Base-by-base conservation (phyloP, 2,329 filamentous ascomycete species). In the Epichloe amarillans region DNA sequence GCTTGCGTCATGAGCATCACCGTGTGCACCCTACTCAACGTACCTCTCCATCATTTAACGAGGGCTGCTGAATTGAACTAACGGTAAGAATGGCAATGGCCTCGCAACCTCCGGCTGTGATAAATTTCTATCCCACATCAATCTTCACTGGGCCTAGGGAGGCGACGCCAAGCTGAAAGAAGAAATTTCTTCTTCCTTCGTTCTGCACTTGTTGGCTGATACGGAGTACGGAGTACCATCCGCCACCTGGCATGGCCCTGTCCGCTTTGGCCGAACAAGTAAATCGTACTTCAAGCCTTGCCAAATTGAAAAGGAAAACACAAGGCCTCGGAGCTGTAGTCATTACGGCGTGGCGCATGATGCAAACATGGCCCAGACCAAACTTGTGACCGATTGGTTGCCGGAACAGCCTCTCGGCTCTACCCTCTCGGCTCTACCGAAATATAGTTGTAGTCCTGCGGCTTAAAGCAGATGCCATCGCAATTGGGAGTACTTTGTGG, bases 391-490 rank as follows among this genome's bases (percentile, higher is more conserved):
- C 11, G 17, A 23, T 19, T 44, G 33, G 33, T 17, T 35, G 14
- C 33, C 15, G 35, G 11, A 44, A 5, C 40, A 33, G 46, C 33
- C 40, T 37, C 38, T 49, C 47, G 47, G 47, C 26, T 26, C 2
- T 26, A 26, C 26, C 33, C 40, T 37, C 43, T 49, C 47, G 47
- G 47, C 47, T 38, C 10, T 38, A 7, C 47, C 47, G 47, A 49
- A 5, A 43, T 17, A 30, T 17, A 30, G 47, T 49, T 12, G 46
- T 47, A 19, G 5, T 7, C 45, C 39, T 5, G 26, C 47, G 12
- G 19, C 19, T 35, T 5, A 15, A 21, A 17, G 14, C 5, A 35
- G 15, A n/a, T 17, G 8, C 15, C 30, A 36, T 26, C 19, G 7
- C 10, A 17, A 44, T 30, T 43, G 33, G 10, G 6, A 15, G 5